Evolutionary conservation across 495 filamentous ascomycete genomes (phyloP).

Genomic region (Tuber brumale): DNA sequence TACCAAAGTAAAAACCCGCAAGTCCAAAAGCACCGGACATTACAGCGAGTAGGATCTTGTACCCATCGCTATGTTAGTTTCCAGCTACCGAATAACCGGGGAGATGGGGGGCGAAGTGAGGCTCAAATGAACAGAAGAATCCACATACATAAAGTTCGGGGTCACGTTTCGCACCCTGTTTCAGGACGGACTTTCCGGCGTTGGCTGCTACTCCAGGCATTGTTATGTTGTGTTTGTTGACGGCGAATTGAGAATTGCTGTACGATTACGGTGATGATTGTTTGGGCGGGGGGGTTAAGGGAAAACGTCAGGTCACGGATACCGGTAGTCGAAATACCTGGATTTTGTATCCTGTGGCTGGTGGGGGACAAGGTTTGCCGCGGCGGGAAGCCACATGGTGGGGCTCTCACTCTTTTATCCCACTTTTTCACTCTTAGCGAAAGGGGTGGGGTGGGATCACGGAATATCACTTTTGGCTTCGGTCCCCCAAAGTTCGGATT

Average conservation of each 20-base stretch:
- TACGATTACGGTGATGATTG: background rate
- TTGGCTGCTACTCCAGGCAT: slow-evolving; percentile 22
- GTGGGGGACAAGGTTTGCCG: background rate
- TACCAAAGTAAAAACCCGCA: slow-evolving; percentile 81
- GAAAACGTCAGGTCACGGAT: background rate
- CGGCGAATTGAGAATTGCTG: background rate
- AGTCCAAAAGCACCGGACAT: slow-evolving; percentile 84
- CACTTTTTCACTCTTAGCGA: no score
- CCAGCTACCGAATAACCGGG: slow-evolving; percentile 5
- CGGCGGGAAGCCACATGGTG: background rate
- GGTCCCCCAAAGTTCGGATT: background rate
- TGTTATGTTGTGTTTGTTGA: background rate
- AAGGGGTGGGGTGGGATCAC: background rate
- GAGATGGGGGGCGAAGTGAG: background rate
- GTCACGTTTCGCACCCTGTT: slow-evolving; percentile 64
- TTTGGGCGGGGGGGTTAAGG: background rate
- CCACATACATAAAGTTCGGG: slow-evolving; percentile 71
- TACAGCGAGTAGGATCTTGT: slow-evolving; percentile 83
- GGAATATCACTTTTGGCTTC: background rate
- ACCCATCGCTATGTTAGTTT: slow-evolving; percentile 6
- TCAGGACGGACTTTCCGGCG: slow-evolving; percentile 49
- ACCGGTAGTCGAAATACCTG: background rate
- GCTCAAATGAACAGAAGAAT: background rate
- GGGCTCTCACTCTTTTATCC: background rate
- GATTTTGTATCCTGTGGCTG: background rate